Evolutionary conservation across 2,329 filamentous ascomycete genomes (phyloP), one percentile per base, ranked within the genome.

Genomic region (Botrytis aclada): DNA sequence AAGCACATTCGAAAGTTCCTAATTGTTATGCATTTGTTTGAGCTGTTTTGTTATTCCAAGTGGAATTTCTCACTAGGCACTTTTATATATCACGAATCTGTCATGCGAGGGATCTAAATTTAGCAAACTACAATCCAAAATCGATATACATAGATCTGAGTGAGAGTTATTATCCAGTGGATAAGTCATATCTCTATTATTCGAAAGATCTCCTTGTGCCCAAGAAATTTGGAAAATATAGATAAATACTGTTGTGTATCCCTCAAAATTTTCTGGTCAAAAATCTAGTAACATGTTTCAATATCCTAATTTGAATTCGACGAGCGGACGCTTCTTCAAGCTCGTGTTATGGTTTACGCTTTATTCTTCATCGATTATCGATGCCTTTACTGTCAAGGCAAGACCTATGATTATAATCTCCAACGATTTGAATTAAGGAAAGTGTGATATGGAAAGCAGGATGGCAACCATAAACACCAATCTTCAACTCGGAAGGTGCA

Each of bases 361-460:
- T 39, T 16, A 18, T 9, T n/a, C 4, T n/a, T 14, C 22, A 14
- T 39, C 5, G 22, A 6, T 4, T 7, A 7, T 54, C 0, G 51
- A 32, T 29, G n/a, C 7, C 6, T 56, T 18, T 8, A 56, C 51
- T 29, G 16, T 29, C 5, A 56, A 1, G 1, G n/a, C 1, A 9
- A 56, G 6, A 29, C 7, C 7, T 18, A 29, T 18, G 7, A 2
- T 18, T 56, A 9, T 9, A 56, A 0, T 56, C 7, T 8, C 25
- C 7, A 14, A 16, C 16, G 25, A 54, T 29, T 54, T n/a, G 51
- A 32, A 3, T 9, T 4, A 56, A 6, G 7, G 14, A 56, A 29
- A 56, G 51, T 56, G 7, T 29, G n/a, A 29, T 0, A 41, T 45
- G 3, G 29, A 69, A 82, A 64, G 18, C 39, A 45, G 2, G 41